phyloP scores from a whole-genome alignment of 768 basidiomycete species.

The Fistulinella prunicolor region DNA sequence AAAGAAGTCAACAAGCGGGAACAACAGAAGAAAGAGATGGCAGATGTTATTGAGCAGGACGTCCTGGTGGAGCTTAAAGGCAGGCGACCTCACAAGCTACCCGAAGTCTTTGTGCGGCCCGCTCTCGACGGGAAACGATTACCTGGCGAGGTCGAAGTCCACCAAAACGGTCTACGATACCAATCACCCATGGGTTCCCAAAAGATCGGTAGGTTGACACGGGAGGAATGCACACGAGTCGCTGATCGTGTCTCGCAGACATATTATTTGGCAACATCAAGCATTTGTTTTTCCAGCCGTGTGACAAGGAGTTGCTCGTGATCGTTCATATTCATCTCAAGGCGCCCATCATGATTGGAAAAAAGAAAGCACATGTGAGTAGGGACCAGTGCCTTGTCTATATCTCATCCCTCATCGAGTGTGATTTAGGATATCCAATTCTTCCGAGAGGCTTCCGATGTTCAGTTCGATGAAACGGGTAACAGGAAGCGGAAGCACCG shows the following conservation, averaged over 20 bases:
- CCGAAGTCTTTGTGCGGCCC: slow-evolving; percentile 91
- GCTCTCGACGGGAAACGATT: slow-evolving; percentile 92
- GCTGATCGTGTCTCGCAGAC: slow-evolving; percentile 47
- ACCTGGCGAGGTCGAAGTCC: slow-evolving; percentile 97
- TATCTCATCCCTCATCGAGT: background rate
- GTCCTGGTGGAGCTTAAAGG: slow-evolving; percentile 86
- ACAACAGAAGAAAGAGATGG: slow-evolving; percentile 97
- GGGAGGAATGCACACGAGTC: background rate
- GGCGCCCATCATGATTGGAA: slow-evolving; percentile 97
- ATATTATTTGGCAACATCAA: slow-evolving; percentile 96
- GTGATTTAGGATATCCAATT: slow-evolving; percentile 87
- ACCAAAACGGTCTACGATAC: slow-evolving; percentile 95
- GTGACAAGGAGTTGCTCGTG: slow-evolving; percentile 92
- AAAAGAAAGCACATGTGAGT: slow-evolving; percentile 92
- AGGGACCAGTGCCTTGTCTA: background rate
- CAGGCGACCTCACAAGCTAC: slow-evolving; percentile 78
- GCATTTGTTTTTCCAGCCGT: slow-evolving; percentile 98
- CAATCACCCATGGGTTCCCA: slow-evolving; percentile 83
- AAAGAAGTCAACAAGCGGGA: slow-evolving; percentile 97
- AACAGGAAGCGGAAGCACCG: slow-evolving; percentile 96
- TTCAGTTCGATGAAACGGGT: slow-evolving; percentile 99
- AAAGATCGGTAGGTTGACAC: slow-evolving; percentile 70
- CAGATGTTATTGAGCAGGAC: slow-evolving; percentile 96
- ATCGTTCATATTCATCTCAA: slow-evolving; percentile 92
- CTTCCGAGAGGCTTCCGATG: slow-evolving; percentile 95